These are phyloP conservation scores for Backusella australiensis DNA, from an alignment of 192 early-diverging fungal species.

Conservation along the genomic window DNA sequence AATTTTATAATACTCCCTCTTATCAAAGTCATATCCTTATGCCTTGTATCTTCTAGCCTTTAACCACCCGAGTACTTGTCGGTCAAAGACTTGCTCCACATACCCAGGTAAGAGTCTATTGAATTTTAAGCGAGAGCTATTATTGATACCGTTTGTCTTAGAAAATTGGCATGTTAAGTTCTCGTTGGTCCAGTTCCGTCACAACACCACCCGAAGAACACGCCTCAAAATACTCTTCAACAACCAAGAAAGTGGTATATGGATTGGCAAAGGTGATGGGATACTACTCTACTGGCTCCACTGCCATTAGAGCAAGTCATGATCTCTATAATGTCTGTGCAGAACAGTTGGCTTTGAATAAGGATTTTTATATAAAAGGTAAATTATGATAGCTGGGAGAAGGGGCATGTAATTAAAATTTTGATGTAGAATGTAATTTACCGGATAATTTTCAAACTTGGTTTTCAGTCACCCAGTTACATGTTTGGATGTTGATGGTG, in stretches of 20 bases:
- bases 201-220: background rate
- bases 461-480: slow-evolving; percentile 87
- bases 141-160: background rate
- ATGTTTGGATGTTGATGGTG: slow-evolving; percentile 93
- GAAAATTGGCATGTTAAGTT: background rate
- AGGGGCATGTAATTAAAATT: background rate
- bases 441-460: slow-evolving; percentile 93
- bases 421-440: slow-evolving; percentile 53
- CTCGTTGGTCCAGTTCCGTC: background rate
- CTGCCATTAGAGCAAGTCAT: slow-evolving; percentile 50
- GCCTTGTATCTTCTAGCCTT: background rate
- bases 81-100: background rate
- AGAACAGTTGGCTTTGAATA: slow-evolving; percentile 41
- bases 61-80: background rate
- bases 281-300: slow-evolving; percentile 50
- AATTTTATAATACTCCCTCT: background rate
- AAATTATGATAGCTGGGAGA: background rate
- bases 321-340: slow-evolving; percentile 50
- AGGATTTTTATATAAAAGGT: slow-evolving; percentile 49
- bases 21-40: background rate
- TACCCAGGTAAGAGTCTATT: background rate
- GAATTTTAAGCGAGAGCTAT: background rate
- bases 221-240: slow-evolving; percentile 26
- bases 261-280: slow-evolving; percentile 48
- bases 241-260: slow-evolving; percentile 39